Evolutionary conservation across 306 rosid genomes (phyloP).

Genomic region (Castanea sativa): DNA sequence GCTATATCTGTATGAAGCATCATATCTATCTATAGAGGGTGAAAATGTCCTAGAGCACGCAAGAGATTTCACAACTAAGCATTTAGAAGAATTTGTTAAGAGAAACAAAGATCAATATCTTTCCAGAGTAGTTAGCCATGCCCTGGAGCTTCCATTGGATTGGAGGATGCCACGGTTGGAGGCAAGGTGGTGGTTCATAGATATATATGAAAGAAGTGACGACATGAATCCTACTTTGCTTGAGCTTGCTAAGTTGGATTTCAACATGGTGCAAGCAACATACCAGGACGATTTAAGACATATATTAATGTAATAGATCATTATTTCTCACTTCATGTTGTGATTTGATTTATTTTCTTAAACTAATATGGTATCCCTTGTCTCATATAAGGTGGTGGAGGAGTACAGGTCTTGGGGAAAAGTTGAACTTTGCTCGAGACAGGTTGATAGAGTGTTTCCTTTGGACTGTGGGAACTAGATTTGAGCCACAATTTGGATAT

Average conservation of each 20-base stretch:
- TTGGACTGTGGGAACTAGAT: neutral
- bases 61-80: slow-evolving; percentile 3
- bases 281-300: slow-evolving; percentile 16
- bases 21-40: slow-evolving; percentile 4
- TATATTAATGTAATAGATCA: neutral
- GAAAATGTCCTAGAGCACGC: slow-evolving; percentile 2
- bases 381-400: slow-evolving; percentile 6
- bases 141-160: slow-evolving; percentile 18
- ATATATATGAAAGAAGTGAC: neutral
- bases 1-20: slow-evolving; percentile 15
- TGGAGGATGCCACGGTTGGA: slow-evolving; percentile 19
- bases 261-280: slow-evolving; percentile 1
- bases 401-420: neutral
- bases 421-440: slow-evolving; percentile 18
- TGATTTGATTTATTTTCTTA: neutral
- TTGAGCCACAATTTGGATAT: neutral
- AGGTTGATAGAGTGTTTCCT: slow-evolving; percentile 2
- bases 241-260: slow-evolving; percentile 5
- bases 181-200: slow-evolving; percentile 18
- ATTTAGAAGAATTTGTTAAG: neutral
- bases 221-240: neutral
- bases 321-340: neutral
- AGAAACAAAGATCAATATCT: neutral
- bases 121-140: neutral
- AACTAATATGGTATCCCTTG: neutral